Conservation (phyloP, 1,284 basidiomycete genomes). For the Porphyrellus sp. region DNA sequence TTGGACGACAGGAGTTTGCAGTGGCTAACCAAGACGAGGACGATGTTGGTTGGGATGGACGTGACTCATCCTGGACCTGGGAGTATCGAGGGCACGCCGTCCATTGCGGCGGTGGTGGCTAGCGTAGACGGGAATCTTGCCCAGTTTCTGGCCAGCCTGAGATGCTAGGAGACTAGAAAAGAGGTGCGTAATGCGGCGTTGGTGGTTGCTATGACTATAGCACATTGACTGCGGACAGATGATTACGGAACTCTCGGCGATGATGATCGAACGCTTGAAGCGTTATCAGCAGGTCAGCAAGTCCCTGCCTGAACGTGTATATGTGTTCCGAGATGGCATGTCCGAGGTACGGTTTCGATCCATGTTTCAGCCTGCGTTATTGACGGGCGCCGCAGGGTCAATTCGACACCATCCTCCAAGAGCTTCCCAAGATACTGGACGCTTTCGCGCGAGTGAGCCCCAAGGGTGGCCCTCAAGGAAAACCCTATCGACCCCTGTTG, state of each 20-base stretch:
- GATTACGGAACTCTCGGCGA: slow-evolving; percentile 58
- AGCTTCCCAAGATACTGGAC: slow-evolving; percentile 56
- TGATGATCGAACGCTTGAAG: slow-evolving; percentile 66
- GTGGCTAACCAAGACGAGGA: slow-evolving; percentile 56
- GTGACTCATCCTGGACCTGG: slow-evolving; percentile 61
- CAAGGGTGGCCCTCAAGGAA: slow-evolving; percentile 28
- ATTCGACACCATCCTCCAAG: slow-evolving; percentile 57
- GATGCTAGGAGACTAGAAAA: slow-evolving; percentile 62
- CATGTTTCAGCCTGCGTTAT: background rate
- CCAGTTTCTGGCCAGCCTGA: slow-evolving; percentile 68
- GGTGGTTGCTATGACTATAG: slow-evolving; percentile 49
- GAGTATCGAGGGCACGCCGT: slow-evolving; percentile 37
- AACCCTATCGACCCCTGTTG: slow-evolving; percentile 55
- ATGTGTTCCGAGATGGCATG: slow-evolving; percentile 62
- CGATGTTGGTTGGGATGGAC: slow-evolving; percentile 81
- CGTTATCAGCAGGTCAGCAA: slow-evolving; percentile 54
- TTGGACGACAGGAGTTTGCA: slow-evolving; percentile 52
- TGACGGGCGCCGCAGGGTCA: slow-evolving; percentile 51
- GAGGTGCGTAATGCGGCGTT: slow-evolving; percentile 47
- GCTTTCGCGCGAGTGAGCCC: slow-evolving; percentile 56
- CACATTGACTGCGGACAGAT: slow-evolving; percentile 46
- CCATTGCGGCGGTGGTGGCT: slow-evolving; percentile 75
- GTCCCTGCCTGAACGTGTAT: slow-evolving; percentile 55
- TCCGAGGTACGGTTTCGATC: slow-evolving; percentile 50
- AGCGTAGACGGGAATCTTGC: slow-evolving; percentile 63